phyloP scores from a whole-genome alignment of 495 filamentous ascomycete genomes.

The Penicillium steckii region DNA sequence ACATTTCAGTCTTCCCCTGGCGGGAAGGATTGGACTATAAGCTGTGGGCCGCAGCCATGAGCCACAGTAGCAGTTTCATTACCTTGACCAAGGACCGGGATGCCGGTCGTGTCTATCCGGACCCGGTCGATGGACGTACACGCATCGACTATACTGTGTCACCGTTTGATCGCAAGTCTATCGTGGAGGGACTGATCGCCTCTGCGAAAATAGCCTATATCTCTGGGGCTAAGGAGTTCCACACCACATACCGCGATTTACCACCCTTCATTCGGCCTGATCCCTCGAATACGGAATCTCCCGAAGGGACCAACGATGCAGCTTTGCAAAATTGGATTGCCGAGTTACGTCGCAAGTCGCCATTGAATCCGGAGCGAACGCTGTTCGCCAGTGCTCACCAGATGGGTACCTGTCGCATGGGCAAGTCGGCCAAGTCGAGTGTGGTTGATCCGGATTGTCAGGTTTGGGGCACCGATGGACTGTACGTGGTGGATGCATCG shows the following conservation, averaged over 20 bases:
- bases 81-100: constrained; percentile 70
- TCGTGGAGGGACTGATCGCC: constrained; percentile 68
- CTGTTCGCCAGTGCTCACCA: constrained; percentile 74
- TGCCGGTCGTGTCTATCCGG: constrained; percentile 70
- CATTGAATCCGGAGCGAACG: constrained; percentile 43
- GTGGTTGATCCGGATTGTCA: constrained; percentile 74
- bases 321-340: constrained; percentile 68
- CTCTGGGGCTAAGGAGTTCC: constrained; percentile 75
- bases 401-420: constrained; percentile 91
- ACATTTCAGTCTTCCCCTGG: constrained; percentile 62
- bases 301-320: constrained; percentile 61
- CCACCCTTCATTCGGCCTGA: constrained; percentile 62
- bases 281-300: constrained; percentile 26
- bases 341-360: constrained; percentile 54
- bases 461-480: constrained; percentile 71
- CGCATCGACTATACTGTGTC: constrained; percentile 68
- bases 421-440: constrained; percentile 50
- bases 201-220: constrained; percentile 75
- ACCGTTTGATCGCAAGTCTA: constrained; percentile 65
- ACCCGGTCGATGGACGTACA: constrained; percentile 62
- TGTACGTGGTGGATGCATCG: constrained; percentile 85
- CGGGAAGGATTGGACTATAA: constrained; percentile 65
- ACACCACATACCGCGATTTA: constrained; percentile 56
- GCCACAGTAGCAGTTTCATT: constrained; percentile 66
- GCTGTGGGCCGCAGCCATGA: constrained; percentile 55